These are phyloP conservation scores for Nakaseomyces glabratus DNA, from an alignment of 1,139 yeast genomes.

Conservation along the genomic window DNA sequence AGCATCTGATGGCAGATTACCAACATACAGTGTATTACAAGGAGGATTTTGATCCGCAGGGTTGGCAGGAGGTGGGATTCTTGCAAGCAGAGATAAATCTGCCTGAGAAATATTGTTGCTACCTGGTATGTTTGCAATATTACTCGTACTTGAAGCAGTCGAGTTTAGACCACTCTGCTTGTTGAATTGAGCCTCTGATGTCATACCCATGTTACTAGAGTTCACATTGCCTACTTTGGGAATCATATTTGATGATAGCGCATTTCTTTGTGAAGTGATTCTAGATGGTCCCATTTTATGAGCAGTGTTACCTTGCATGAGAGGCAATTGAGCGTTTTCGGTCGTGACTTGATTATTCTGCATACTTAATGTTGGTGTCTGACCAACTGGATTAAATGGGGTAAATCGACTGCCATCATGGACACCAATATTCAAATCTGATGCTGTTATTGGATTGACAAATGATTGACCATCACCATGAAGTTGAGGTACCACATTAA, in stretches of 20 bases:
- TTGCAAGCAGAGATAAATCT: constrained; percentile 58
- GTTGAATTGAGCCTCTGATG: constrained; percentile 1
- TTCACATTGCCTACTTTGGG: neutral
- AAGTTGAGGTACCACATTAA: constrained; percentile 4
- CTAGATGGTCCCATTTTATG: constrained; percentile 4
- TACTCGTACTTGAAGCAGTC: constrained; percentile 12
- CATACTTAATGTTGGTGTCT: neutral
- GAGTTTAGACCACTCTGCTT: constrained; percentile 11
- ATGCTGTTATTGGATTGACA: neutral
- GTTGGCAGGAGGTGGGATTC: constrained; percentile 92
- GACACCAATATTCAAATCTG: constrained; percentile 6
- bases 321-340: constrained; percentile 1
- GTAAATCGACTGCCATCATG: constrained; percentile 6
- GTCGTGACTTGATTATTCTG: neutral
- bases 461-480: neutral
- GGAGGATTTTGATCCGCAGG: constrained; percentile 99
- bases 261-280: constrained; percentile 4
- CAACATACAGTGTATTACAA: constrained; percentile 92
- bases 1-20: constrained; percentile 95
- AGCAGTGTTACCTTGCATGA: constrained; percentile 1
- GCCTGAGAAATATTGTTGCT: constrained; percentile 38
- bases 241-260: constrained; percentile 4
- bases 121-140: constrained; percentile 2
- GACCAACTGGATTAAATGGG: neutral
- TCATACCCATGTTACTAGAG: neutral